A percentile compares a stretch with the other conserved stretches of the same genome.
Evolutionary conservation across 2,329 filamentous ascomycete species (phyloP).

Genomic region (Pezicula neosporulosa): DNA sequence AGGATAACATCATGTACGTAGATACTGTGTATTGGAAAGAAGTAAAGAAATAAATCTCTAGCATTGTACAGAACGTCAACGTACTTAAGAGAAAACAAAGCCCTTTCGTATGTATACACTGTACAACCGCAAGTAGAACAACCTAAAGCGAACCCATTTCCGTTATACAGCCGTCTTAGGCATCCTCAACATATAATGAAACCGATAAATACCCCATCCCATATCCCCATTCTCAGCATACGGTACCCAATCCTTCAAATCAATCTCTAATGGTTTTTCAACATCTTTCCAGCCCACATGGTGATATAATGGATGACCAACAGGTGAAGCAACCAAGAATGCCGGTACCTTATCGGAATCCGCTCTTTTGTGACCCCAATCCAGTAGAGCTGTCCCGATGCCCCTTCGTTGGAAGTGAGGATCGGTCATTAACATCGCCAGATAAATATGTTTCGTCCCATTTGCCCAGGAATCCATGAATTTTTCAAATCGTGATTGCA

Average conservation of each 20-base stretch:
- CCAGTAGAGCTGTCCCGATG: slow-evolving; percentile 9
- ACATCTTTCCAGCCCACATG: slow-evolving; percentile 12
- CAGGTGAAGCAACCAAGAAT: slow-evolving; percentile 10
- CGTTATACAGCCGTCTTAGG: not conserved
- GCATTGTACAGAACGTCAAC: too few species aligned
- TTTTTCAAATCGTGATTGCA: not conserved
- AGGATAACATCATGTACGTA: too few species aligned
- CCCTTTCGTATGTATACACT: too few species aligned
- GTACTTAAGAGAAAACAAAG: too few species aligned
- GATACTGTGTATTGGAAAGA: too few species aligned
- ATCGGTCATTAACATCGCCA: slow-evolving; percentile 7
- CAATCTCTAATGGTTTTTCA: slow-evolving; percentile 2
- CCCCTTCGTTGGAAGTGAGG: slow-evolving; percentile 11
- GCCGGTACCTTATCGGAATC: slow-evolving; percentile 9
- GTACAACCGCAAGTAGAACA: too few species aligned
- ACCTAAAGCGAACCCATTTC: too few species aligned
- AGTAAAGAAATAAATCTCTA: too few species aligned
- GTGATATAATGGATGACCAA: slow-evolving; percentile 10
- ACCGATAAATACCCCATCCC: not conserved
- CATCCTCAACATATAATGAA: not conserved
- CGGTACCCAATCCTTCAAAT: slow-evolving; percentile 10
- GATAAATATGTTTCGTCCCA: slow-evolving; percentile 9
- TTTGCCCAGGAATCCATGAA: not conserved
- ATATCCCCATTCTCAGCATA: slow-evolving; percentile 4
- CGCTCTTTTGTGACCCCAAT: slow-evolving; percentile 7